Evolutionary conservation across 2,329 filamentous ascomycete species (phyloP).

Genomic region (Fusarium sp.): DNA sequence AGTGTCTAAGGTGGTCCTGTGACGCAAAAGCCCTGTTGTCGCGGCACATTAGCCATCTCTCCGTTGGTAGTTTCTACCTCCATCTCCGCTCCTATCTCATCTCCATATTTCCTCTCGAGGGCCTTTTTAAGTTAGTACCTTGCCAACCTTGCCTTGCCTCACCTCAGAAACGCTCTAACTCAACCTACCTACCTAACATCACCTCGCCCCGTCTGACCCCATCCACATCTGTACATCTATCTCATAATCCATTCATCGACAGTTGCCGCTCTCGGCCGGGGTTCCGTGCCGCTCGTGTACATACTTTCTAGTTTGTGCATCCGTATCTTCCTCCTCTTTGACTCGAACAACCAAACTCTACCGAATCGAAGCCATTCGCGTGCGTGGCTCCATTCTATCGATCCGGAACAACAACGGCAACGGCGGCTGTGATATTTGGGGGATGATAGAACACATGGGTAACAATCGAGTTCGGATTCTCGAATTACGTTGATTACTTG

Average conservation of each 20-base stretch:
- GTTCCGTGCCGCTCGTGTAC: constrained; percentile 36
- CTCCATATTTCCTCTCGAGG: constrained; percentile 26
- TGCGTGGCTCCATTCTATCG: constrained; percentile 1
- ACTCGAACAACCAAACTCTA: background rate
- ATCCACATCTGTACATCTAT: constrained; percentile 28
- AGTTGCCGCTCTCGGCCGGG: constrained; percentile 33
- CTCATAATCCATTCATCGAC: constrained; percentile 36
- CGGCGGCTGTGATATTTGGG: background rate
- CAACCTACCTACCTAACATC: constrained; percentile 30
- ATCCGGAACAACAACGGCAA: constrained; percentile 8
- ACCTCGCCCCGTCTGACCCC: constrained; percentile 38
- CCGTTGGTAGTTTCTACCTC: constrained; percentile 24
- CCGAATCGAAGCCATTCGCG: constrained; percentile 12
- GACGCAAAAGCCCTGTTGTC: constrained; percentile 11
- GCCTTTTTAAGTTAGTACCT: constrained; percentile 34
- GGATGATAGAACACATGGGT: constrained; percentile 6
- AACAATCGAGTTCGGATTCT: constrained; percentile 3
- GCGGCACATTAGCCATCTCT: constrained; percentile 9
- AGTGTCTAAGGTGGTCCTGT: background rate
- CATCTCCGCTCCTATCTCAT: constrained; percentile 7
- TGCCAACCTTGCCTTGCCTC: constrained; percentile 29
- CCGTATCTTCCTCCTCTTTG: constrained; percentile 6
- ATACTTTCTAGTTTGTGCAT: constrained; percentile 20
- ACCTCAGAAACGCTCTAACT: constrained; percentile 36
- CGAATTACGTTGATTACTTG: constrained; percentile 18